Percentiles rank a stretch among this genome's conserved stretches.
phyloP scores from a whole-genome alignment of 2,329 filamentous ascomycete genomes.

The Endocalyx cinctus region DNA sequence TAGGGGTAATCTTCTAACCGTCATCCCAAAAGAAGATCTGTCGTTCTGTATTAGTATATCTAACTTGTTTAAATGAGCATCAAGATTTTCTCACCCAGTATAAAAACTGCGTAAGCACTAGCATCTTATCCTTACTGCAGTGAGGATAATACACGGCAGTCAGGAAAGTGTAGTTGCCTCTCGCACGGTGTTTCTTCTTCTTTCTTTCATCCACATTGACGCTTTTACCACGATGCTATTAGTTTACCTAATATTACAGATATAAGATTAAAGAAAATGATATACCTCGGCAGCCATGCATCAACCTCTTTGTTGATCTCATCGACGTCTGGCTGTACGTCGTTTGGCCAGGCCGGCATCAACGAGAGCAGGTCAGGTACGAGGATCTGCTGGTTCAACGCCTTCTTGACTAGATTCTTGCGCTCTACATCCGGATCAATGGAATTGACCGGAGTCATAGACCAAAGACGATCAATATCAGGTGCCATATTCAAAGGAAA shows the following conservation, averaged over 20 bases:
- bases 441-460: neutral
- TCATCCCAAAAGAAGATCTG: constrained; percentile 27
- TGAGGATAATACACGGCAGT: constrained; percentile 23
- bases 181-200: constrained; percentile 21
- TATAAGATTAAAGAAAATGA: too few relatives aligned
- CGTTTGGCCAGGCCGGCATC: constrained; percentile 23
- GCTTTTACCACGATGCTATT: constrained; percentile 9
- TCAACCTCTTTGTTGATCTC: constrained; percentile 22
- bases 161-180: constrained; percentile 23
- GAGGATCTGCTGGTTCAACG: constrained; percentile 18
- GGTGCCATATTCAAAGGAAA: constrained; percentile 14
- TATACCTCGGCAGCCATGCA: constrained; percentile 22
- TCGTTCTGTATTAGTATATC: neutral
- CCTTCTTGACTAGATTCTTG: constrained; percentile 18
- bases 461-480: constrained; percentile 13
- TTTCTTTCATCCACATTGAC: constrained; percentile 21
- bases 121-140: constrained; percentile 23
- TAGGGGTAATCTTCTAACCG: too few relatives aligned
- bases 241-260: constrained; percentile 1
- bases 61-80: neutral
- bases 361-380: constrained; percentile 23
- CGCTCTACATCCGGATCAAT: constrained; percentile 14
- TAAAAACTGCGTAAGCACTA: constrained; percentile 21
- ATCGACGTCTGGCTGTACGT: constrained; percentile 20
- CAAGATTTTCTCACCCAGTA: constrained; percentile 20